phyloP scores from a whole-genome alignment of 805 yeast species.

The Torulaspora microellipsoides region DNA sequence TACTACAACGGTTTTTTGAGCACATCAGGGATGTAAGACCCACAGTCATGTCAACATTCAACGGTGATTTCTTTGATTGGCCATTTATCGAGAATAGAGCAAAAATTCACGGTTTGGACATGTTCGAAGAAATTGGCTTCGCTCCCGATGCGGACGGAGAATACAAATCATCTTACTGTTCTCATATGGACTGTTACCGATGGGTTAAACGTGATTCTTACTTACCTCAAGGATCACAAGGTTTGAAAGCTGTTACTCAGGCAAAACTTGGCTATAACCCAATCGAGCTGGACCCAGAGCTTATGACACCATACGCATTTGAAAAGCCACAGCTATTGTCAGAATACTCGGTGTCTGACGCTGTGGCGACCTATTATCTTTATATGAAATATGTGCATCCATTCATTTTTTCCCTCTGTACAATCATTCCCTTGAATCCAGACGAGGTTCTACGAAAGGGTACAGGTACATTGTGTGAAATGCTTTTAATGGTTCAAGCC shows the following conservation, averaged over 20 bases:
- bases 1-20: constrained; percentile 75
- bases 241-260: constrained; percentile 95
- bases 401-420: constrained; percentile 90
- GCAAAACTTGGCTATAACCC: constrained; percentile 95
- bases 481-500: constrained; percentile 96
- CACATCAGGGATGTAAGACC: constrained; percentile 86
- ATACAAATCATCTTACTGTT: constrained; percentile 86
- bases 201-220: constrained; percentile 99
- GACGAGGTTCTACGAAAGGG: constrained; percentile 96
- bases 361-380: constrained; percentile 95
- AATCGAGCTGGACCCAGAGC: constrained; percentile 91
- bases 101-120: constrained; percentile 72
- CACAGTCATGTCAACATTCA: constrained; percentile 95
- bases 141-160: constrained; percentile 85
- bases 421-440: constrained; percentile 92
- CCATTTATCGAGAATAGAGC: constrained; percentile 94
- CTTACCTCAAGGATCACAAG: constrained; percentile 97
- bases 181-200: constrained; percentile 94
- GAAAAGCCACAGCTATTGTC: constrained; percentile 89
- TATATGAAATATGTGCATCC: constrained; percentile 98
- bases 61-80: constrained; percentile 99
- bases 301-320: constrained; percentile 96
- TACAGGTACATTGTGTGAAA: constrained; percentile 97
- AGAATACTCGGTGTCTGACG: constrained; percentile 98
- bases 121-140: constrained; percentile 93